phyloP scores from a whole-genome alignment of 129 eudicot genomes.

The Centaurea solstitialis region DNA sequence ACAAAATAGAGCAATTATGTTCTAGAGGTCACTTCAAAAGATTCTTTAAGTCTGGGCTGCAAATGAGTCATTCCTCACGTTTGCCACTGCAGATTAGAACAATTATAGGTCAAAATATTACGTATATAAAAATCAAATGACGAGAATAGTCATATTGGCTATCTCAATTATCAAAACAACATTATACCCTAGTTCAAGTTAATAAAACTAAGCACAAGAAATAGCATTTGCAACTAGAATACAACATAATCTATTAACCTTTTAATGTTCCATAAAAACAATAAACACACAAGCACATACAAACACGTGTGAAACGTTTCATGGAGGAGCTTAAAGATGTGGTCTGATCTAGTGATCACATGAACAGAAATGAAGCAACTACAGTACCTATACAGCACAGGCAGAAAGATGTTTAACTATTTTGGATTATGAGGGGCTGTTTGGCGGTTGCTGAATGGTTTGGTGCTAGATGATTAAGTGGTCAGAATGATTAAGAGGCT shows the following conservation, averaged over 20 bases:
- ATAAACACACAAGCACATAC: background rate
- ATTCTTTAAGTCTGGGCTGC: background rate
- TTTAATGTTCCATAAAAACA: background rate
- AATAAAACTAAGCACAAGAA: background rate
- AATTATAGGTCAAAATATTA: background rate
- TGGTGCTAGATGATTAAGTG: too few relatives aligned
- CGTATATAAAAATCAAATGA: background rate
- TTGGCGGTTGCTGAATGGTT: too few relatives aligned
- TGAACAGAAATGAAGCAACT: too few relatives aligned
- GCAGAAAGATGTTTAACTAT: too few relatives aligned
- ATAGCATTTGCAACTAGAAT: background rate
- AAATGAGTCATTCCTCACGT: background rate
- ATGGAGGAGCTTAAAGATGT: too few relatives aligned
- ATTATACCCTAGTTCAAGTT: background rate
- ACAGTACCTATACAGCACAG: too few relatives aligned
- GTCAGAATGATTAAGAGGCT: too few relatives aligned
- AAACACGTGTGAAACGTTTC: background rate
- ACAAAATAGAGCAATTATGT: background rate
- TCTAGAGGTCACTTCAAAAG: slow-evolving; percentile 7
- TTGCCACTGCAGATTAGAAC: slow-evolving; percentile 17
- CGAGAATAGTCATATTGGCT: background rate
- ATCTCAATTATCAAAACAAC: background rate
- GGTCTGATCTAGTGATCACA: too few relatives aligned
- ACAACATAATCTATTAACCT: background rate
- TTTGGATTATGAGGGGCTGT: too few relatives aligned